Conservation (phyloP, 108 stramenopile species). For the Nitzschia sp. region DNA sequence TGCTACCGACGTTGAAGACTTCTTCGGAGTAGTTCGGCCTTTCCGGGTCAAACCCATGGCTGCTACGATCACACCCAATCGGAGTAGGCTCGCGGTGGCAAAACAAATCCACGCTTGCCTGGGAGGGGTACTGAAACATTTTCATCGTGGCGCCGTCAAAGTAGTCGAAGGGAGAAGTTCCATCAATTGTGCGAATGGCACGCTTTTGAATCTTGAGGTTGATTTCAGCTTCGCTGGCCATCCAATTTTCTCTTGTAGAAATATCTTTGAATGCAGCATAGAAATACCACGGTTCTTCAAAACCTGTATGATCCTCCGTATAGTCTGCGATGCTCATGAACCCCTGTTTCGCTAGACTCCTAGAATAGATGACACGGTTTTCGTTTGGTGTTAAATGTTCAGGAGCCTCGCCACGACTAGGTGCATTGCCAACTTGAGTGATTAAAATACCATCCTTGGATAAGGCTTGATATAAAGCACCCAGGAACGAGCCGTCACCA, state of each 20-base stretch:
- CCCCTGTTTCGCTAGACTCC: conserved; percentile 47
- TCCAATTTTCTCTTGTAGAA: conserved; percentile 47
- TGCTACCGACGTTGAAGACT: not conserved
- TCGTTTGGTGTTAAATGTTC: conserved; percentile 42
- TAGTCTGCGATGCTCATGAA: conserved; percentile 58
- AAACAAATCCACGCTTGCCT: conserved; percentile 39
- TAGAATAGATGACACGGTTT: conserved; percentile 35
- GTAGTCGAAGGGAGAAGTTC: conserved; percentile 44
- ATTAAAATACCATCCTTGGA: conserved; percentile 58
- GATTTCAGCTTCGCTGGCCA: conserved; percentile 55
- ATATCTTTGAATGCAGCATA: conserved; percentile 53
- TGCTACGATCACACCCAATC: conserved; percentile 16
- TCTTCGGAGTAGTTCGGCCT: conserved; percentile 23
- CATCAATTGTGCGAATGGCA: conserved; percentile 44
- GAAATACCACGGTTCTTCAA: conserved; percentile 55
- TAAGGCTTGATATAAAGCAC: conserved; percentile 48
- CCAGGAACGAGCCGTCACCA: conserved; percentile 39
- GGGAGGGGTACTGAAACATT: conserved; percentile 53
- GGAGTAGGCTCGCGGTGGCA: conserved; percentile 36
- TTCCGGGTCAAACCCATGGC: conserved; percentile 34
- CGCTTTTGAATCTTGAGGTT: conserved; percentile 55
- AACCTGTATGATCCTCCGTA: conserved; percentile 38
- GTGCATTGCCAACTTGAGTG: conserved; percentile 62
- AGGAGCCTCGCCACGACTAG: conserved; percentile 32
- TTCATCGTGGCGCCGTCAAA: conserved; percentile 79